phyloP scores from a whole-genome alignment of 1,284 basidiomycete species.

The Boletus semigastroideus region DNA sequence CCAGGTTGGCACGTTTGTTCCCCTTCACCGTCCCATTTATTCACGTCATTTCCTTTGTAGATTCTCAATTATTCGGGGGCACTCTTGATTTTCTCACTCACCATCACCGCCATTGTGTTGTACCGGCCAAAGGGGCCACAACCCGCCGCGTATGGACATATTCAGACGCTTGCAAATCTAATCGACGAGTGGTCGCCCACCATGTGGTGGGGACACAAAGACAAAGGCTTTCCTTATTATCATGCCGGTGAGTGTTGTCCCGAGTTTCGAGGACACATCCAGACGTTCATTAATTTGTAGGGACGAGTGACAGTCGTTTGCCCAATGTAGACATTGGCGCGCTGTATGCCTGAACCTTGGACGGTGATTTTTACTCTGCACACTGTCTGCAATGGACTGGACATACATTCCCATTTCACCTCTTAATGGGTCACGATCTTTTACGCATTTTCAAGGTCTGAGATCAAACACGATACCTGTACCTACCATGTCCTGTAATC shows the following conservation, averaged over 20 bases:
- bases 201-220: constrained; percentile 37
- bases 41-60: constrained; percentile 12
- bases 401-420: background rate
- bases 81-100: constrained; percentile 21
- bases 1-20: constrained; percentile 19
- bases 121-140: constrained; percentile 26
- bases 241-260: constrained; percentile 23
- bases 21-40: background rate
- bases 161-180: constrained; percentile 33
- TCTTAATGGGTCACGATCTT: background rate
- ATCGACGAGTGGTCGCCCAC: constrained; percentile 35
- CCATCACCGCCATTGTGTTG: constrained; percentile 19
- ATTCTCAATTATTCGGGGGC: constrained; percentile 29
- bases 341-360: constrained; percentile 20
- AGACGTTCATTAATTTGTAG: constrained; percentile 8
- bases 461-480: background rate
- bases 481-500: background rate
- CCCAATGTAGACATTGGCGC: constrained; percentile 23
- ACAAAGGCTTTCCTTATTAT: background rate
- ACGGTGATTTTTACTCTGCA: background rate
- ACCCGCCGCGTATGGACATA: constrained; percentile 32
- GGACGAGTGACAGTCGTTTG: constrained; percentile 26
- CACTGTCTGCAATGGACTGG: background rate
- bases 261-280: background rate
- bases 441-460: constrained; percentile 1